Evolutionary conservation across 305 asterid genomes (phyloP).

Genomic region (Rubia balearica): DNA sequence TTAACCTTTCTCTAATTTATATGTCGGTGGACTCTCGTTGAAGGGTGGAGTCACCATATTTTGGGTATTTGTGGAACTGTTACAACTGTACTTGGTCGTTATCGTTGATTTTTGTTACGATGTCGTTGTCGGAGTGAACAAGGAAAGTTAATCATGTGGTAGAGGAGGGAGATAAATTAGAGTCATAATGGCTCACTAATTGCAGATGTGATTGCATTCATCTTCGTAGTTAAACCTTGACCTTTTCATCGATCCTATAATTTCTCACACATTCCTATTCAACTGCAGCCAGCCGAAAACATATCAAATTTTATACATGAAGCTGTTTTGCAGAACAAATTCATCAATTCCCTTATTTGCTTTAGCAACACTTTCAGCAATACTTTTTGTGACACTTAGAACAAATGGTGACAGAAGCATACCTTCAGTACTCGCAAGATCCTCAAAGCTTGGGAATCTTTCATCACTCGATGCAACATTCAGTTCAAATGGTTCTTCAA

Average conservation of each 20-base stretch:
- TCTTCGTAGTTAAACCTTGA: neutral
- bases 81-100: no score
- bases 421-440: constrained; percentile 17
- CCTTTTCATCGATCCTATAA: neutral
- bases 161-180: no score
- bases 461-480: neutral
- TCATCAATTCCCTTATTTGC: constrained; percentile 20
- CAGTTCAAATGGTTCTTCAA: constrained; percentile 7
- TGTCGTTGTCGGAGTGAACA: no score
- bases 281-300: neutral
- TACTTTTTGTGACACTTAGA: constrained; percentile 19
- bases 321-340: constrained; percentile 20
- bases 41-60: no score
- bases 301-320: constrained; percentile 10
- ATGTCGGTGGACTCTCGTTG: no score
- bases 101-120: no score
- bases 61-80: no score
- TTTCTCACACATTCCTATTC: neutral
- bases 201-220: neutral
- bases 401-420: constrained; percentile 22
- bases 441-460: constrained; percentile 19
- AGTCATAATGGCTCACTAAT: no score
- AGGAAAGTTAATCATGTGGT: no score
- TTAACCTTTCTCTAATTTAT: no score
- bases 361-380: constrained; percentile 23